These are phyloP conservation scores for Cutaneotrichosporon spelunceum DNA, from an alignment of 1,284 basidiomycete genomes.

Conservation along the genomic window DNA sequence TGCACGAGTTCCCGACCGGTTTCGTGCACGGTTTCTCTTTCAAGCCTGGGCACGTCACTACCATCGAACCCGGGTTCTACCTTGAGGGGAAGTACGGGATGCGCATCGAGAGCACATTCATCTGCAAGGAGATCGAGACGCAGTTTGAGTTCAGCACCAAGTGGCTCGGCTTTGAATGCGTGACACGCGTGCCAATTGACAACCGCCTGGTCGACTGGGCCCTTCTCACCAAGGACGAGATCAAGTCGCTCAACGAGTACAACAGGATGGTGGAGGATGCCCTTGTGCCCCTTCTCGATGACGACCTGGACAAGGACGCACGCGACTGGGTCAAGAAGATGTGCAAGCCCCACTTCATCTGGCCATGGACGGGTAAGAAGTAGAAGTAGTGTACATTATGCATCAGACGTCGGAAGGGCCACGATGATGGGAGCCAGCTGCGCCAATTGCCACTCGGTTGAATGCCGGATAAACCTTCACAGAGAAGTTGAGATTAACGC, in stretches of 20 bases:
- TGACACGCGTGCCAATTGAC: conserved; percentile 91
- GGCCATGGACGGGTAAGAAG: conserved; percentile 35
- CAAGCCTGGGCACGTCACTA: conserved; percentile 77
- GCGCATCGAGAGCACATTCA: conserved; percentile 78
- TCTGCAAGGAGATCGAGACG: conserved; percentile 62
- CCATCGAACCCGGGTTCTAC: conserved; percentile 64
- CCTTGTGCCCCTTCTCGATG: conserved; percentile 64
- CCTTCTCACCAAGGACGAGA: conserved; percentile 81
- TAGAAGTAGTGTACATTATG: conserved; percentile 3
- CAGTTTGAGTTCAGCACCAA: conserved; percentile 63
- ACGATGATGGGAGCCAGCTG: not conserved
- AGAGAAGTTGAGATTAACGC: not conserved
- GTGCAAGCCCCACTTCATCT: conserved; percentile 46
- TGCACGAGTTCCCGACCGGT: conserved; percentile 45
- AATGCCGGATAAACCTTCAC: not conserved
- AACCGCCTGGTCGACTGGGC: conserved; percentile 79
- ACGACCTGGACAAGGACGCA: conserved; percentile 40
- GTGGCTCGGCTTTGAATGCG: conserved; percentile 82
- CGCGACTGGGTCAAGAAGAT: conserved; percentile 47
- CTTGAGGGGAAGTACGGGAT: conserved; percentile 80
- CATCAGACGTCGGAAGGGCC: not conserved
- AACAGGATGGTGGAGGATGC: conserved; percentile 72
- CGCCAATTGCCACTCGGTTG: not conserved
- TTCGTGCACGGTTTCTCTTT: conserved; percentile 57
- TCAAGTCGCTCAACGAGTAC: conserved; percentile 86